These are phyloP conservation scores for Pisolithus sp. DNA, from an alignment of 768 basidiomycete species.

Conservation along the genomic window DNA sequence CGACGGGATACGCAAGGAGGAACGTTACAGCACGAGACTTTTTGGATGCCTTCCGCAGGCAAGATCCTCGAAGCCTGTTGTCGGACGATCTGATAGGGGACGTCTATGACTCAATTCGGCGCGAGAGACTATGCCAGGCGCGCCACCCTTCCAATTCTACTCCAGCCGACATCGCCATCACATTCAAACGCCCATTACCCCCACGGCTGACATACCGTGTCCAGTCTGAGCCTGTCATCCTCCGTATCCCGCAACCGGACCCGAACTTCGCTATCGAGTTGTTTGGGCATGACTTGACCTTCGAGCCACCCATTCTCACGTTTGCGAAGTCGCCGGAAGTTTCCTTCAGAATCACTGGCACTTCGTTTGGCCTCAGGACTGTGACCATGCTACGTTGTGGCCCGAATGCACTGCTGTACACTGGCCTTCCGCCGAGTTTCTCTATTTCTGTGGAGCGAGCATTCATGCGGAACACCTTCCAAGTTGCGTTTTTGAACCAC, in stretches of 20 bases:
- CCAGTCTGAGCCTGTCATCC: constrained; percentile 81
- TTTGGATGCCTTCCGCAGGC: constrained; percentile 72
- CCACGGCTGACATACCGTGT: constrained; percentile 77
- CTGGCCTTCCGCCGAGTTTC: constrained; percentile 73
- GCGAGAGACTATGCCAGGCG: constrained; percentile 69
- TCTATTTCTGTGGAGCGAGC: constrained; percentile 79
- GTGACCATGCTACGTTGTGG: constrained; percentile 83
- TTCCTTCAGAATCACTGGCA: constrained; percentile 89
- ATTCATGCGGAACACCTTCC: constrained; percentile 97
- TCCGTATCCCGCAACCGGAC: constrained; percentile 83
- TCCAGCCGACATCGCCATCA: constrained; percentile 49
- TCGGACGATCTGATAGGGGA: constrained; percentile 71
- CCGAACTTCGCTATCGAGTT: constrained; percentile 77
- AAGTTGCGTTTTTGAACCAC: constrained; percentile 76
- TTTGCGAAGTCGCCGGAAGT: constrained; percentile 76
- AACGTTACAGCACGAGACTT: constrained; percentile 74
- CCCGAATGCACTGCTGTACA: constrained; percentile 74
- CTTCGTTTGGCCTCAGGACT: constrained; percentile 71
- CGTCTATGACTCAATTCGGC: constrained; percentile 71
- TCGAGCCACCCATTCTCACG: constrained; percentile 79
- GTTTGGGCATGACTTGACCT: constrained; percentile 79
- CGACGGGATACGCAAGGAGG: constrained; percentile 46
- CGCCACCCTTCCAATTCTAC: constrained; percentile 38
- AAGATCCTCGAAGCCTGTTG: constrained; percentile 64
- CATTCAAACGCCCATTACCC: constrained; percentile 70